Evolutionary conservation across 345 rosid species (phyloP).

Genomic region (Luvunga scandens): DNA sequence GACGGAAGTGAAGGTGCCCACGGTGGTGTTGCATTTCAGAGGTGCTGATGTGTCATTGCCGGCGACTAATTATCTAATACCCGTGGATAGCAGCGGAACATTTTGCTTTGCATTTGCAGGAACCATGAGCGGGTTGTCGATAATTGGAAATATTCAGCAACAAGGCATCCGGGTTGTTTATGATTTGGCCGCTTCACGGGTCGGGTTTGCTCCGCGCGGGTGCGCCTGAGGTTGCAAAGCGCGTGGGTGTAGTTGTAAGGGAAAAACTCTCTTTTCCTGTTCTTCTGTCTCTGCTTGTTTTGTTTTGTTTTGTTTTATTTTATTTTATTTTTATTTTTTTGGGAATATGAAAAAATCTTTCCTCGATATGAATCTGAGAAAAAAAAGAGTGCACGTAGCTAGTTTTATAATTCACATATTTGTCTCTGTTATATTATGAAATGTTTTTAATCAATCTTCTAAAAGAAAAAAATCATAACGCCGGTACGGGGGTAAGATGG

Average conservation of each 20-base stretch:
- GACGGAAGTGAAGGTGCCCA: conserved; percentile 72
- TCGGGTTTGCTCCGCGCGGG: conserved; percentile 92
- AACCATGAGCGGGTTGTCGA: conserved; percentile 77
- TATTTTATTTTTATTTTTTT: too few species aligned
- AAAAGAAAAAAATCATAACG: background rate
- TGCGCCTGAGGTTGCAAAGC: conserved; percentile 43
- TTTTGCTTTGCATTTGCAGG: conserved; percentile 98
- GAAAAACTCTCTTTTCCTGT: conserved; percentile 4
- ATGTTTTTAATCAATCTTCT: background rate
- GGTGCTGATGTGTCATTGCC: conserved; percentile 78
- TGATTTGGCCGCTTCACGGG: conserved; percentile 62
- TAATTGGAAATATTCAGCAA: conserved; percentile 93
- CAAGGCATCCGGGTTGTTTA: conserved; percentile 91
- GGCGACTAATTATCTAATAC: conserved; percentile 85
- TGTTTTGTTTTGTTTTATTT: background rate
- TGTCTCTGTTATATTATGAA: background rate
- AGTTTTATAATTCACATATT: background rate
- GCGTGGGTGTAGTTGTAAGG: conserved; percentile 6
- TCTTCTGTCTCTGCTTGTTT: background rate
- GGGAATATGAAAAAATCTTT: background rate
- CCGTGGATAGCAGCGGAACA: conserved; percentile 66
- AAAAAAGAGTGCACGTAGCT: background rate
- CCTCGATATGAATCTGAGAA: conserved; percentile 8
- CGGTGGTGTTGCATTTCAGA: conserved; percentile 64
- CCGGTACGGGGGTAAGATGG: too few species aligned